Conservation (phyloP, 495 filamentous ascomycete species). For the Lindgomyces ingoldianus region DNA sequence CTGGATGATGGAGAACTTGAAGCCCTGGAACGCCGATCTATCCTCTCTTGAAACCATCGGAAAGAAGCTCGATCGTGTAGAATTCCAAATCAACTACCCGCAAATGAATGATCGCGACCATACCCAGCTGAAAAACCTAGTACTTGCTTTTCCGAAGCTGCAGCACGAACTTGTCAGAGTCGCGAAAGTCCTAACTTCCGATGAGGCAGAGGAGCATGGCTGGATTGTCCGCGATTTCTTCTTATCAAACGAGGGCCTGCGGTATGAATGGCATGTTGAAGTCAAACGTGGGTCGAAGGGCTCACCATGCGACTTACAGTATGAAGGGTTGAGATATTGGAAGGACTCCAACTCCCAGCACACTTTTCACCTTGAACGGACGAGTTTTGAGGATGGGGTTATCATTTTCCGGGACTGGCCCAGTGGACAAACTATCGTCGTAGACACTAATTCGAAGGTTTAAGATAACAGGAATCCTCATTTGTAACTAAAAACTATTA, state of each 20-base stretch:
- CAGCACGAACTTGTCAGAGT: background rate
- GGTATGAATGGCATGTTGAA: background rate
- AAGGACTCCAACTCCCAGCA: too few relatives aligned
- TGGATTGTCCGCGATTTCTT: background rate
- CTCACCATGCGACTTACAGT: background rate
- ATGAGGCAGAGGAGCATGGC: background rate
- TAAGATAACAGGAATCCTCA: too few relatives aligned
- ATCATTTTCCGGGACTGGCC: too few relatives aligned
- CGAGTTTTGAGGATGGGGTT: too few relatives aligned
- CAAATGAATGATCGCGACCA: background rate
- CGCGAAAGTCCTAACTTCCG: background rate
- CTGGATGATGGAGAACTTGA: too few relatives aligned
- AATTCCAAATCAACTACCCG: background rate
- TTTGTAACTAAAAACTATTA: too few relatives aligned
- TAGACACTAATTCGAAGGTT: too few relatives aligned
- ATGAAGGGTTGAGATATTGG: background rate
- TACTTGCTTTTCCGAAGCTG: background rate
- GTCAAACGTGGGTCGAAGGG: background rate
- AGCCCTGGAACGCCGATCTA: background rate
- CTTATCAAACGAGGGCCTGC: background rate
- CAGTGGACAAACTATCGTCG: too few relatives aligned
- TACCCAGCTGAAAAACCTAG: background rate
- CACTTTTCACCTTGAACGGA: too few relatives aligned
- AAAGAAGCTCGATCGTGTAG: background rate
- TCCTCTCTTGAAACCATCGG: background rate